A percentile compares a stretch with the other conserved stretches of the same genome.
These are phyloP conservation scores for Melampsora larici-populina DNA, from an alignment of 1,284 basidiomycete genomes.

Conservation along the genomic window DNA sequence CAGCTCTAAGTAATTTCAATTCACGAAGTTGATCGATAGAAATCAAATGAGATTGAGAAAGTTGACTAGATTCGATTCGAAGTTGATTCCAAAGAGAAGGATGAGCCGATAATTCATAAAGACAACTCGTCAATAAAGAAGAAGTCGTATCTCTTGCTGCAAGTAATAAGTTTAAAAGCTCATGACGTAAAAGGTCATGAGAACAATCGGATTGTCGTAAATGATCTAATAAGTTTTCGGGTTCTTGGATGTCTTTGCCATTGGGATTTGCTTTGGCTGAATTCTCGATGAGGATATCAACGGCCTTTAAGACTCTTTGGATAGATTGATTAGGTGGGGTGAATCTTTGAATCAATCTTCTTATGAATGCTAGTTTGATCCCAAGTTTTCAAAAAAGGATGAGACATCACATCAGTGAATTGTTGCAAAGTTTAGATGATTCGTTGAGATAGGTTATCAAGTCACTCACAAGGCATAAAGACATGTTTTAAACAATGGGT, in stretches of 20 bases:
- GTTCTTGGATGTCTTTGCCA: neutral
- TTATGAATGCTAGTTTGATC: constrained; percentile 6
- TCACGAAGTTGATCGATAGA: constrained; percentile 19
- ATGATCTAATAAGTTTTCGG: constrained; percentile 38
- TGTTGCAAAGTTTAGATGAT: too few relatives aligned
- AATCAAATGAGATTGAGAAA: constrained; percentile 50
- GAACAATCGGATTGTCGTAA: constrained; percentile 30
- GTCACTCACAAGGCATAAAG: neutral
- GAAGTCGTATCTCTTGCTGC: constrained; percentile 68
- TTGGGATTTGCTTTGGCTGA: neutral
- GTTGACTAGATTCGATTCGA: constrained; percentile 53
- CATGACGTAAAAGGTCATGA: constrained; percentile 62
- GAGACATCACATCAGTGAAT: too few relatives aligned
- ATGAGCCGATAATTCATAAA: constrained; percentile 62
- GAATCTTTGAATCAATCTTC: neutral
- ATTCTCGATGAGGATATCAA: constrained; percentile 16
- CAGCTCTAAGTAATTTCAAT: too few relatives aligned
- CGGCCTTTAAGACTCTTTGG: constrained; percentile 16
- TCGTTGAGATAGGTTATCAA: neutral
- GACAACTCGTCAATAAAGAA: constrained; percentile 63
- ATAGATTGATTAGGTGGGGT: constrained; percentile 4
- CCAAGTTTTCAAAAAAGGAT: neutral
- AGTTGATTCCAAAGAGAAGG: constrained; percentile 64
- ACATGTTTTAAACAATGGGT: neutral
- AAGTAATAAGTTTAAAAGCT: constrained; percentile 67